Conservation (phyloP, 192 early-diverging fungal species). For the Podila epicladia region DNA sequence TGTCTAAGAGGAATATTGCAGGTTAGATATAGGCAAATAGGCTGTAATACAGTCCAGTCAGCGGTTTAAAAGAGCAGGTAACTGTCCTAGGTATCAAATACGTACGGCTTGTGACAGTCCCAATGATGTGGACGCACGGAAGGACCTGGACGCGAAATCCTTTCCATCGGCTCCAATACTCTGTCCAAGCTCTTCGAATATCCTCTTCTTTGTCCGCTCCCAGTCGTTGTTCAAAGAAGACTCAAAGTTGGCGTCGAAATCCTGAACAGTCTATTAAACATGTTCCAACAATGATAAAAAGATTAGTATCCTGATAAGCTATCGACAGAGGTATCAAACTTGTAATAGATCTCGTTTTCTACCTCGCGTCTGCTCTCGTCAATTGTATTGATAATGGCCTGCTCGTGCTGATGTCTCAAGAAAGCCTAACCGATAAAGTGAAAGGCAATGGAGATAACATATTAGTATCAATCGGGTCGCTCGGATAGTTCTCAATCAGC, state of each 20-base stretch:
- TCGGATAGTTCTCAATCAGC: too few species aligned
- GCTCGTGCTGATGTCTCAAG: conserved; percentile 78
- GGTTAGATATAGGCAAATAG: background rate
- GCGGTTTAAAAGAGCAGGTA: too few species aligned
- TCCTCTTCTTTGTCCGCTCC: conserved; percentile 74
- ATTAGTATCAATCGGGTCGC: background rate
- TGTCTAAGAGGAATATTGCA: background rate
- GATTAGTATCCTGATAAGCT: conserved; percentile 2
- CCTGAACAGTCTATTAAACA: conserved; percentile 63
- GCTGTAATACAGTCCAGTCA: background rate
- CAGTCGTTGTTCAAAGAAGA: conserved; percentile 69
- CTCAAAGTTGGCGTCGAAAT: conserved; percentile 74
- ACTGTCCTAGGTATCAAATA: background rate
- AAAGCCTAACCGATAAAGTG: conserved; percentile 57
- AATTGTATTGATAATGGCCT: conserved; percentile 79
- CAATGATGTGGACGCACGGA: conserved; percentile 28
- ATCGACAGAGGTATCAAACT: background rate
- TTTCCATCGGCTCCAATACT: background rate
- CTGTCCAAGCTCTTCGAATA: conserved; percentile 86
- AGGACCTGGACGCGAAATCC: conserved; percentile 6
- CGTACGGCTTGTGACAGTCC: conserved; percentile 27
- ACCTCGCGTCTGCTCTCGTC: conserved; percentile 70
- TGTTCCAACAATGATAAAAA: background rate
- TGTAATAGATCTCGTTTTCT: background rate
- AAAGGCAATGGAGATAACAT: background rate